phyloP scores from a whole-genome alignment of 768 basidiomycete genomes.

The Pleurotus giganteus region DNA sequence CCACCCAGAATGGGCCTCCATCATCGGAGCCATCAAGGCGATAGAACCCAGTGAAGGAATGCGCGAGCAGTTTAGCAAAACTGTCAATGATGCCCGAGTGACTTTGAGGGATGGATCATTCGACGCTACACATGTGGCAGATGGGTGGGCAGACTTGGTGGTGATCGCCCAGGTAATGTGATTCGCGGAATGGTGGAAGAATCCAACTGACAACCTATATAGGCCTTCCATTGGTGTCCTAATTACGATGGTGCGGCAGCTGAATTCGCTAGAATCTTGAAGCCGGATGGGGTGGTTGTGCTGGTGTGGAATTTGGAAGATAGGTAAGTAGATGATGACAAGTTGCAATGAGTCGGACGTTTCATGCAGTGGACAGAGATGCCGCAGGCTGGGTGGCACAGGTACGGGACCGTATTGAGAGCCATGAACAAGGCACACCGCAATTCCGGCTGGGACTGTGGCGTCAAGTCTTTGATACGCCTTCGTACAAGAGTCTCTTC shows the following conservation, averaged over 20 bases:
- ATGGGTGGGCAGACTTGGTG: slow-evolving; percentile 76
- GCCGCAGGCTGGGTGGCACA: slow-evolving; percentile 72
- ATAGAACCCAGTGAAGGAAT: slow-evolving; percentile 89
- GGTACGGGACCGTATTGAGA: slow-evolving; percentile 67
- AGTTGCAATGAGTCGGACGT: neutral
- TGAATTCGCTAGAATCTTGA: slow-evolving; percentile 81
- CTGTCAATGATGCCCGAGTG: slow-evolving; percentile 51
- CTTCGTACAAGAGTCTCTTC: slow-evolving; percentile 60
- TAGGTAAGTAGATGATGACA: slow-evolving; percentile 36
- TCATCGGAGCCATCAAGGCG: slow-evolving; percentile 56
- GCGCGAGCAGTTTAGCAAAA: slow-evolving; percentile 67
- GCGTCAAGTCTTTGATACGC: slow-evolving; percentile 66
- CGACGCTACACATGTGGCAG: slow-evolving; percentile 54
- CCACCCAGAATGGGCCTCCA: slow-evolving; percentile 51
- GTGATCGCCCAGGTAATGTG: slow-evolving; percentile 66
- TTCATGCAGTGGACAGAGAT: slow-evolving; percentile 35
- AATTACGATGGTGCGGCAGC: slow-evolving; percentile 67
- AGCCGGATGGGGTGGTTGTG: slow-evolving; percentile 66
- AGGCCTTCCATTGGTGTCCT: slow-evolving; percentile 96
- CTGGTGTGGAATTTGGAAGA: slow-evolving; percentile 94
- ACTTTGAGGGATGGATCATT: slow-evolving; percentile 67
- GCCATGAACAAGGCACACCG: slow-evolving; percentile 69
- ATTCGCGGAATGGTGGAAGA: neutral
- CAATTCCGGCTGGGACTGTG: slow-evolving; percentile 80
- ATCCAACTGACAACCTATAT: slow-evolving; percentile 10